Percentiles rank a stretch among this genome's conserved stretches.
phyloP scores from a whole-genome alignment of 805 yeast genomes.

The Phaffomyces opuntiae region DNA sequence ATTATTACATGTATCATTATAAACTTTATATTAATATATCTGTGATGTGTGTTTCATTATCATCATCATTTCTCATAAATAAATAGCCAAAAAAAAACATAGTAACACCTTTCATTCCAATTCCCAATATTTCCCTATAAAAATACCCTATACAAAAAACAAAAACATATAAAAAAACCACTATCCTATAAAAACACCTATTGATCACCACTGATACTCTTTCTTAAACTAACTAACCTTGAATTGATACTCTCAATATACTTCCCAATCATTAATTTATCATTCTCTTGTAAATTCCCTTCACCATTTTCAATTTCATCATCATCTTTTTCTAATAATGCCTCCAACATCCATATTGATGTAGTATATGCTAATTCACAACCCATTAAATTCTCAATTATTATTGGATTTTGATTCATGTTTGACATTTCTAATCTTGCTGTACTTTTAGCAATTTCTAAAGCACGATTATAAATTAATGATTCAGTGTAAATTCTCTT shows the following conservation, averaged over 20 bases:
- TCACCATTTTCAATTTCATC: slow-evolving; percentile 10
- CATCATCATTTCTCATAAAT: too few relatives aligned
- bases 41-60: too few relatives aligned
- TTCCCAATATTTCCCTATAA: neutral
- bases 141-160: neutral
- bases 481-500: slow-evolving; percentile 62
- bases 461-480: slow-evolving; percentile 84
- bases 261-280: slow-evolving; percentile 66
- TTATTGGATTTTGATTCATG: slow-evolving; percentile 18
- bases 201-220: slow-evolving; percentile 35
- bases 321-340: slow-evolving; percentile 51
- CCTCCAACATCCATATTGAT: slow-evolving; percentile 92
- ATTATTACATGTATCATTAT: too few relatives aligned
- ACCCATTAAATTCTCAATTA: slow-evolving; percentile 43
- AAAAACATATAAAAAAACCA: too few relatives aligned
- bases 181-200: neutral
- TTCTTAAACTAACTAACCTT: slow-evolving; percentile 64
- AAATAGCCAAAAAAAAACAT: too few relatives aligned
- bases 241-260: slow-evolving; percentile 79
- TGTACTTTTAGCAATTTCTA: slow-evolving; percentile 87
- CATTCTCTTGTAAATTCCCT: slow-evolving; percentile 57
- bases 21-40: too few relatives aligned
- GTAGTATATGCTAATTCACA: slow-evolving; percentile 90
- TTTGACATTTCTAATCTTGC: slow-evolving; percentile 77
- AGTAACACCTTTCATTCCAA: too few relatives aligned